Conservation (phyloP, 345 rosid species). For the Bruguiera gymnorhiza region DNA sequence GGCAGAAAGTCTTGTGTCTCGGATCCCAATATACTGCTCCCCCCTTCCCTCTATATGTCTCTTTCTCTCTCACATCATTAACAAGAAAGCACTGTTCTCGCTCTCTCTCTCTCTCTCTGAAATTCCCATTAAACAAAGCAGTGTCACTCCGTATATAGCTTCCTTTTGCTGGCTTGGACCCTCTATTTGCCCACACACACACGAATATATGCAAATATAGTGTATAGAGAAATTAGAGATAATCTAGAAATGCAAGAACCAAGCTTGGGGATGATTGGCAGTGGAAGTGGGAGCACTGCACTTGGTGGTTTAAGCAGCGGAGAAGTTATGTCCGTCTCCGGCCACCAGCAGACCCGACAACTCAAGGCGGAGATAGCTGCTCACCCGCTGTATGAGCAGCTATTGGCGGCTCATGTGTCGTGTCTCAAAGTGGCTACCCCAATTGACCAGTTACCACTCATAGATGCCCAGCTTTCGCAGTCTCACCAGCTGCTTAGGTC, state of each 20-base stretch:
- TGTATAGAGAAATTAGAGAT: neutral
- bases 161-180: neutral
- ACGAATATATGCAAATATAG: neutral
- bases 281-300: constrained; percentile 32
- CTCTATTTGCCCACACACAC: constrained; percentile 1
- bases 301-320: constrained; percentile 32
- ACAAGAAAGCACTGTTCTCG: constrained; percentile 29
- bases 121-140: constrained; percentile 4
- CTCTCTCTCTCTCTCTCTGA: constrained; percentile 16
- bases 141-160: constrained; percentile 12
- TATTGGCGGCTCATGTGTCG: constrained; percentile 78
- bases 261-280: constrained; percentile 68
- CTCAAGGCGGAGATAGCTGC: constrained; percentile 80
- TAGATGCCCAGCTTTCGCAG: constrained; percentile 87
- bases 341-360: constrained; percentile 53
- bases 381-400: constrained; percentile 86
- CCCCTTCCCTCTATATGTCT: neutral
- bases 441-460: constrained; percentile 88
- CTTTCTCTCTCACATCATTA: constrained; percentile 19
- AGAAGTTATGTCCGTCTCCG: constrained; percentile 43
- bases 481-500: constrained; percentile 84
- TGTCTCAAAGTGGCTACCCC: constrained; percentile 95
- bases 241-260: constrained; percentile 63
- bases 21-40: constrained; percentile 44
- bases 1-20: constrained; percentile 45